phyloP scores from a whole-genome alignment of 441 rosid species.

The Capsella rubella region DNA sequence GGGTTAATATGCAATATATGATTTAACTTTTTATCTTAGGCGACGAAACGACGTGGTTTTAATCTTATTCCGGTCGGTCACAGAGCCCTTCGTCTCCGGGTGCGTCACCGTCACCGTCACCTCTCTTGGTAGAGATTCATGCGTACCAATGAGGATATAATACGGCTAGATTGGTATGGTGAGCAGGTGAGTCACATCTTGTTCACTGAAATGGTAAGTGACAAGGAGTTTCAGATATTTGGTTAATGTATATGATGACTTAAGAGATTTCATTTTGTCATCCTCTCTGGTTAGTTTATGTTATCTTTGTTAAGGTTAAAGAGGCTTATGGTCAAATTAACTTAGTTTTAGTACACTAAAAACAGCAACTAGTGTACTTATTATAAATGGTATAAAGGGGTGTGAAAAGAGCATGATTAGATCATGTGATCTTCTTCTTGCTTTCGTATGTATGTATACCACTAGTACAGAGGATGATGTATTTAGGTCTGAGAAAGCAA shows the following conservation, averaged over 20 bases:
- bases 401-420: conserved; percentile 39
- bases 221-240: conserved; percentile 6
- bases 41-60: background rate
- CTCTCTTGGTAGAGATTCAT: too few relatives aligned
- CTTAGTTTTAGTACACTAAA: conserved; percentile 26
- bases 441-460: conserved; percentile 40
- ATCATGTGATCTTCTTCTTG: conserved; percentile 33
- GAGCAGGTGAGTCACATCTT: conserved; percentile 6
- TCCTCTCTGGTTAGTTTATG: conserved; percentile 24
- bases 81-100: background rate
- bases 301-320: conserved; percentile 27
- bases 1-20: conserved; percentile 6
- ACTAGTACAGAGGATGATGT: conserved; percentile 32
- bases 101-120: background rate
- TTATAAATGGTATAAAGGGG: background rate
- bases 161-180: conserved; percentile 1
- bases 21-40: background rate
- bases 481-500: conserved; percentile 42
- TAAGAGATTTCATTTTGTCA: conserved; percentile 1
- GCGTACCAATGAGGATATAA: background rate
- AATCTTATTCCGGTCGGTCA: background rate
- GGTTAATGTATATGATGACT: conserved; percentile 9
- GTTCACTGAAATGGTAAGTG: conserved; percentile 30
- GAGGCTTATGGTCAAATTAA: background rate
- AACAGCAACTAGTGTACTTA: conserved; percentile 26